Base-by-base conservation (phyloP, 2,329 filamentous ascomycete genomes). In the Colletotrichum cordylinicola region DNA sequence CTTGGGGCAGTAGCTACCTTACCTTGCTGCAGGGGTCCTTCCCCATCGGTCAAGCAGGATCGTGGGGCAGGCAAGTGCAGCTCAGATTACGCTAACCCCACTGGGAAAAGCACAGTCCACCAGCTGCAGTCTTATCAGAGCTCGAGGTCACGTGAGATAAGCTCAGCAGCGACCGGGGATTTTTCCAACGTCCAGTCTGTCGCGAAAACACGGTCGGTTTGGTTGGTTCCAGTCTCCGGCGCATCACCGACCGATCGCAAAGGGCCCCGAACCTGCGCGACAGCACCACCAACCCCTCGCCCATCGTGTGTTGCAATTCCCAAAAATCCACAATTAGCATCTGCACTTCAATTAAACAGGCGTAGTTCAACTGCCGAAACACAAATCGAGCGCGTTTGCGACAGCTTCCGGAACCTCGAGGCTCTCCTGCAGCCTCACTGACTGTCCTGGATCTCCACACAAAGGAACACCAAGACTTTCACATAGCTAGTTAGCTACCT, bases 151-250 rank as follows among this genome's bases (percentile, higher is more conserved):
- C 73, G 73, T 75, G 73, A 56, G 73, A 73, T 72, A 72, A 67
- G 62, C 18, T 15, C 18, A 10, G 13, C 8, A 62, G n/a, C 24
- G 12, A 65, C 67, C 15, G 58, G 58, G 72, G 72, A 58, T 62
- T 55, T 72, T 75, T 72, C 62, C 62, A 67, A 75, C 73, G 73
- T 64, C 61, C 33, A 35, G 61, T 64, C 61, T 35, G 61, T 72
- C 73, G 73, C 73, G 73, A 75, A 67, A 75, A 75, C 73, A 75
- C 73, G 73, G 73, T 72, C 64, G 69, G 62, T 58, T 35, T 52
- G 43, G 43, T 52, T 52, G 43, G 43, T 52, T 21, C 43, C n/a
- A 52, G 31, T 43, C 69, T 58, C 62, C 43, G 69, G 69, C 62
- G 69, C 69, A 75, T 75, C 69, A 75, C 56, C 33, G 21, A 31